Evolutionary conservation across 495 filamentous ascomycete genomes (phyloP), one percentile per base, ranked within the genome.

Genomic region (Xylaria sp.): DNA sequence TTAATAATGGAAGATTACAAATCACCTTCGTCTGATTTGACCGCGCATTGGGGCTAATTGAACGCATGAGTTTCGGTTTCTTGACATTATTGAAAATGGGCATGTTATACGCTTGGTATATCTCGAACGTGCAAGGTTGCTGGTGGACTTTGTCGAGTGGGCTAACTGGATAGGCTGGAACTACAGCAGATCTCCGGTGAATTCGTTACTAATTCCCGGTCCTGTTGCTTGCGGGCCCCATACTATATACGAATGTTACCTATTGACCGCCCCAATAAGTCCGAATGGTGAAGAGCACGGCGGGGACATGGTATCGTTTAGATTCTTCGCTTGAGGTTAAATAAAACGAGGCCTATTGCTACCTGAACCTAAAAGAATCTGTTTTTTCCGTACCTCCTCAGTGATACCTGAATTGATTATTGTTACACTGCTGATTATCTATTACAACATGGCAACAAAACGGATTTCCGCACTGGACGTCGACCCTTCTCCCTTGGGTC

Each of bases 401-500:
- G 29, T 63, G 55, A n/a, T 8, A 29, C 21, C 19, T 14, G 9
- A 62, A 41, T 17, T 31, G 2, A 6, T 44, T 1, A 6, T 33
- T 24, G 1, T 1, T n/a, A 0, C 1, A 53, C 33, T 29, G 19
- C 19, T 53, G 31, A 19, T 31, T 1, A 19, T 1, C 15, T n/a
- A 19, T 58, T 19, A 21, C 35, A 58, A 14, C 46, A 68, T 72
- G 71, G 24, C 66, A 59, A 46, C 71, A 43, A 68, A 46, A 41
- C 65, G 71, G 26, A 35, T 65, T 19, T 21, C 55, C 8, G 46
- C 17, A 37, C 48, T 57, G 9, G 71, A 69, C 29, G 71, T 73
- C 3, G 83, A 87, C 74, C 74, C 84, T 4, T 75, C 81, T 17
- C 82, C 85, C n/a, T 80, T 92, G 40, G 88, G 81, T n/a, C 70